Base-by-base conservation (phyloP, 2,329 filamentous ascomycete genomes). In the Alternaria panax region DNA sequence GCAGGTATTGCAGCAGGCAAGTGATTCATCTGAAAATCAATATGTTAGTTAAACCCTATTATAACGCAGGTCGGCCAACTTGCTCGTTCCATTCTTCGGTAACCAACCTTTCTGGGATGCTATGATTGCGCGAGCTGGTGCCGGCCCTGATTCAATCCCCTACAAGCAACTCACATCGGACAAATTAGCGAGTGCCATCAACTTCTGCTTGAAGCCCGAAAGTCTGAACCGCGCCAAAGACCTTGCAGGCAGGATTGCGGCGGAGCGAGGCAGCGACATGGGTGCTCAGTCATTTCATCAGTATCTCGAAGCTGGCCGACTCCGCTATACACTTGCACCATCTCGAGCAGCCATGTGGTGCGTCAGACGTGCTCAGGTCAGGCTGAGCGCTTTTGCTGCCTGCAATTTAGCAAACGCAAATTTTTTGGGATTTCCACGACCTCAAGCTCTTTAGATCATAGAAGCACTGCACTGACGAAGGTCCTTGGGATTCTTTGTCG, bases 11-110 rank as follows among this genome's bases (percentile, higher is more conserved):
- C 45, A 12, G 45, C 45, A n/a, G 45, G 45, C 22, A 9, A 47
- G 28, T n/a, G 8, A 3, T 16, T 4, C 12, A 30, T 20, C 28
- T 32, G 14, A 12, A 5, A 7, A 22, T 8, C 18, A 16, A 16
- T 8, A 5, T 16, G 20, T 7, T 5, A 2, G 7, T 11, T 4
- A 32, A n/a, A 16, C 4, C 7, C 27, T 47, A 4, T 32, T 89
- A 95, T 60, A 85, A 88, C 18, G 85, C 87, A 2, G 92, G 91
- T n/a, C 88, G 88, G 43, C 92, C 92, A 1, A 95, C 92, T 84
- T 93, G 2, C 84, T 96, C 1, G 87, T 96, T 0, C 92, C 92
- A 0, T 95, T 96, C 79, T 96, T 87, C 63, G 84, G 84, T 51
- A 85, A 86, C 48, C 84, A 86, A 69, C 81, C 81, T 1, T 86